phyloP scores from a whole-genome alignment of 441 rosid species.

The Rhodomyrtus psidioides region DNA sequence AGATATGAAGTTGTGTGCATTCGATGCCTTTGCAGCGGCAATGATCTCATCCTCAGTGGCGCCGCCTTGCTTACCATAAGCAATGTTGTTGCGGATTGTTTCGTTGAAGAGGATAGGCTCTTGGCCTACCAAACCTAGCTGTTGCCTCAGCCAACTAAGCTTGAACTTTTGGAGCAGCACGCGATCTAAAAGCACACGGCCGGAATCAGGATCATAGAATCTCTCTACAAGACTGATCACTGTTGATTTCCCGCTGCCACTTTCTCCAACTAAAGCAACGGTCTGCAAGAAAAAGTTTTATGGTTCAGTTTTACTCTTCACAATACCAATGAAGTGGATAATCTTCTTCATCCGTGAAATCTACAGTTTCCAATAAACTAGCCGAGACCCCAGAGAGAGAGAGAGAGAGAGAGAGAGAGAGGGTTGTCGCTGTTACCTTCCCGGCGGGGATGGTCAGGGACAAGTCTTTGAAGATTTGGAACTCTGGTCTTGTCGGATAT shows the following conservation, averaged over 20 bases:
- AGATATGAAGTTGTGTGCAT: slow-evolving; percentile 2
- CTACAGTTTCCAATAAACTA: not conserved
- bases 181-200: not conserved
- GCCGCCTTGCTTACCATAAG: not conserved
- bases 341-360: not conserved
- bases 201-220: not conserved
- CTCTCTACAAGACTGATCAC: not conserved
- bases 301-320: not conserved
- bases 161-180: not conserved
- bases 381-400: not conserved
- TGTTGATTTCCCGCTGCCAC: not conserved
- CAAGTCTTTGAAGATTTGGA: slow-evolving; percentile 5
- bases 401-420: not conserved
- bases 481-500: slow-evolving; percentile 2
- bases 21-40: not conserved
- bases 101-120: slow-evolving; percentile 4
- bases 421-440: not conserved
- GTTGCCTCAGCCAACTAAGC: not conserved
- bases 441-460: slow-evolving; percentile 4
- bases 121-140: not conserved
- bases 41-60: not conserved
- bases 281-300: slow-evolving; percentile 15
- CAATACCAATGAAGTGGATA: not conserved
- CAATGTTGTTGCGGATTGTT: not conserved
- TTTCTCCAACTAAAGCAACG: not conserved